phyloP scores from a whole-genome alignment of 2,329 filamentous ascomycete species.

The Fusarium sp. region DNA sequence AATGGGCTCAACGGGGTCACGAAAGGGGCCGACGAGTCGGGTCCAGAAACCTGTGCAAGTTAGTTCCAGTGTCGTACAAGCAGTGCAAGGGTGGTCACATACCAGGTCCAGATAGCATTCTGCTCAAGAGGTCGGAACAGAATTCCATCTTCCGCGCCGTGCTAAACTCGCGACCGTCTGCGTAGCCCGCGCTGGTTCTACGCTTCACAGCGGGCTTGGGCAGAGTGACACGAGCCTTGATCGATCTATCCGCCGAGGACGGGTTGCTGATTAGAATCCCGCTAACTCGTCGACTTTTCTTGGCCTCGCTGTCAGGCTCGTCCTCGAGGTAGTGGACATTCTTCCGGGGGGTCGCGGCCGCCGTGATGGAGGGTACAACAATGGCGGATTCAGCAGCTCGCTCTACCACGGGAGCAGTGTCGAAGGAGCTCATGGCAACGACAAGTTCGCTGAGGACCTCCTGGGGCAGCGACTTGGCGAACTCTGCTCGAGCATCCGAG shows the following conservation, averaged over 20 bases:
- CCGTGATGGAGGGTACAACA: neutral
- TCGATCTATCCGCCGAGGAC: slow-evolving; percentile 34
- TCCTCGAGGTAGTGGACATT: slow-evolving; percentile 62
- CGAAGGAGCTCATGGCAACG: slow-evolving; percentile 68
- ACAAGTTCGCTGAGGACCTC: slow-evolving; percentile 72
- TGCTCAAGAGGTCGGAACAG: slow-evolving; percentile 65
- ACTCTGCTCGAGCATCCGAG: slow-evolving; percentile 65
- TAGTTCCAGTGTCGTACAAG: neutral
- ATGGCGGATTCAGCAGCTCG: slow-evolving; percentile 37
- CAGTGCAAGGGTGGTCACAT: slow-evolving; percentile 22
- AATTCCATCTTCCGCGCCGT: slow-evolving; percentile 64
- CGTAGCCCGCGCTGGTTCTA: slow-evolving; percentile 45
- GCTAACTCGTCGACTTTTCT: slow-evolving; percentile 56
- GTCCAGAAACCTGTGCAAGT: slow-evolving; percentile 68
- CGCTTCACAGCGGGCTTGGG: slow-evolving; percentile 50
- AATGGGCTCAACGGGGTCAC: slow-evolving; percentile 66
- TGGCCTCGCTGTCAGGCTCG: slow-evolving; percentile 54
- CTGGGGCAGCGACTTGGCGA: slow-evolving; percentile 69
- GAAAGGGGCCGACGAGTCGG: slow-evolving; percentile 71
- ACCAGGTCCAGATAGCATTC: slow-evolving; percentile 73
- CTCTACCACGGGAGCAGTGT: slow-evolving; percentile 49
- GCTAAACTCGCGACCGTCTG: slow-evolving; percentile 48
- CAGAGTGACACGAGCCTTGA: slow-evolving; percentile 45
- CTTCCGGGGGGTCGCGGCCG: slow-evolving; percentile 50
- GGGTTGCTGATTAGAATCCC: slow-evolving; percentile 24